phyloP scores from a whole-genome alignment of 768 basidiomycete genomes.

The Amanita exitialis region DNA sequence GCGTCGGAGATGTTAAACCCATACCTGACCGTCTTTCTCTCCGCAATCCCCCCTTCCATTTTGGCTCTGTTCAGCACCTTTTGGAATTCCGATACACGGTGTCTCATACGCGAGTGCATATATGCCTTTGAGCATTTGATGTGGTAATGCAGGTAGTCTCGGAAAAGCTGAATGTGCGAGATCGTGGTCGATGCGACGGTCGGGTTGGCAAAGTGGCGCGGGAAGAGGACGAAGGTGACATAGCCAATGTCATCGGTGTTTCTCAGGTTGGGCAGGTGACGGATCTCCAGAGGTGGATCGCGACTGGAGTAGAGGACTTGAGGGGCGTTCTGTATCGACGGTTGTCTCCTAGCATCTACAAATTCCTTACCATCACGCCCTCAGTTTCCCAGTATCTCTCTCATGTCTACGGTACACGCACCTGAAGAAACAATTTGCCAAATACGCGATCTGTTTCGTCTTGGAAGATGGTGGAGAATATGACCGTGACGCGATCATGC shows the following conservation, averaged over 20 bases:
- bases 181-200: conserved; percentile 67
- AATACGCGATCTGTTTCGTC: conserved; percentile 97
- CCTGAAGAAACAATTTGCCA: conserved; percentile 98
- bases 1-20: conserved; percentile 15
- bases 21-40: conserved; percentile 88
- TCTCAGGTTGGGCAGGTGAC: conserved; percentile 73
- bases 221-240: conserved; percentile 96
- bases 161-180: conserved; percentile 92
- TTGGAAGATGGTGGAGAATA: conserved; percentile 93
- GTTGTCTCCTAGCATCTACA: conserved; percentile 92
- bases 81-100: conserved; percentile 91
- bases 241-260: conserved; percentile 88
- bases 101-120: conserved; percentile 96
- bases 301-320: conserved; percentile 94
- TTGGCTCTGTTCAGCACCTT: conserved; percentile 94
- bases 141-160: conserved; percentile 98
- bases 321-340: conserved; percentile 91
- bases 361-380: conserved; percentile 60
- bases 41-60: conserved; percentile 73
- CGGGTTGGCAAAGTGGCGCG: conserved; percentile 82
- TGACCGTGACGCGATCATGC: conserved; percentile 92
- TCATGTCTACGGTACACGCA: conserved; percentile 16
- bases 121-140: conserved; percentile 99
- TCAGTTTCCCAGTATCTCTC: not conserved
- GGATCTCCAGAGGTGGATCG: conserved; percentile 94